A percentile compares a stretch with the other conserved stretches of the same genome.
Conservation (phyloP, 2,329 filamentous ascomycete species). For the Bretziella fagacearum region DNA sequence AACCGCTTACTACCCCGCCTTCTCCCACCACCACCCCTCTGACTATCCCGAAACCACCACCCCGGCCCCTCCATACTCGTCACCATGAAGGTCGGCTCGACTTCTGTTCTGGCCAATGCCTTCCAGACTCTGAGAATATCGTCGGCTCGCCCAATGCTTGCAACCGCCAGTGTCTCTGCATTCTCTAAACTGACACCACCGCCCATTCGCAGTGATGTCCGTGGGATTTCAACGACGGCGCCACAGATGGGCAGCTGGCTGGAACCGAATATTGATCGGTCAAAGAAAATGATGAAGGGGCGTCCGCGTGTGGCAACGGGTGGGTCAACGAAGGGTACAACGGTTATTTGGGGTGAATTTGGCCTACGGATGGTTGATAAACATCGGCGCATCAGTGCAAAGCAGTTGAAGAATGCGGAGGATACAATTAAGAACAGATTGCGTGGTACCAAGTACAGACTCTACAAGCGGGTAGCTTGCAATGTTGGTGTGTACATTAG, state of each 20-base stretch:
- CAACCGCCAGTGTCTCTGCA: slow-evolving; percentile 19
- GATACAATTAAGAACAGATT: slow-evolving; percentile 82
- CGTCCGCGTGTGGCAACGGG: slow-evolving; percentile 76
- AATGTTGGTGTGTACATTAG: slow-evolving; percentile 92
- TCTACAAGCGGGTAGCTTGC: slow-evolving; percentile 81
- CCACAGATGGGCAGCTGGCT: slow-evolving; percentile 56
- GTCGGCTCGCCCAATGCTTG: slow-evolving; percentile 22
- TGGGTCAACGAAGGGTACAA: slow-evolving; percentile 81
- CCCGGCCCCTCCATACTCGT: neutral
- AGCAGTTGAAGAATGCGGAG: slow-evolving; percentile 76
- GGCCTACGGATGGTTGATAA: slow-evolving; percentile 87
- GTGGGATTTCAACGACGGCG: slow-evolving; percentile 58
- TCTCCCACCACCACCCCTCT: neutral
- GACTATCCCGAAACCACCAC: neutral
- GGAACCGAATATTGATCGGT: slow-evolving; percentile 55
- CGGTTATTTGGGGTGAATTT: slow-evolving; percentile 91
- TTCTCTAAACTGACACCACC: slow-evolving; percentile 22
- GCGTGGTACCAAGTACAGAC: slow-evolving; percentile 75
- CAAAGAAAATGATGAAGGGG: slow-evolving; percentile 83
- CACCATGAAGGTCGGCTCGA: slow-evolving; percentile 29
- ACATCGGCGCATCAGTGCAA: slow-evolving; percentile 74
- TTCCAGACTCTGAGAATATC: slow-evolving; percentile 33
- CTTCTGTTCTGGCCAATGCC: slow-evolving; percentile 32
- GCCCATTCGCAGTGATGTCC: too few species aligned
- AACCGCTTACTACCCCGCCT: neutral